Conservation (phyloP, 2,329 filamentous ascomycete species). For the Paramyrothecium roridum region DNA sequence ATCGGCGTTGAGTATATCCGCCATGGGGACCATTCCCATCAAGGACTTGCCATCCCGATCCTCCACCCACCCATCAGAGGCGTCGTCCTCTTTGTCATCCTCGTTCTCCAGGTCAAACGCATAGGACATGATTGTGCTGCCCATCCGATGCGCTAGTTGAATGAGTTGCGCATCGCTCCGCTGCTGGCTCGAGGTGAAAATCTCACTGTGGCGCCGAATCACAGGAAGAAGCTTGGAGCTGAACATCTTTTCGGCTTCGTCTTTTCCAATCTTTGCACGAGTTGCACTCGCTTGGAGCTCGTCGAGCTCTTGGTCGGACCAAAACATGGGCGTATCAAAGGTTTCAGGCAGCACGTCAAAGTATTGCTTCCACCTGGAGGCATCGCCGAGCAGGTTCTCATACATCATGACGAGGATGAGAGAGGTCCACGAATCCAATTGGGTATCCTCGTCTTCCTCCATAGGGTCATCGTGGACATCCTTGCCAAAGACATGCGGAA, state of each 20-base stretch:
- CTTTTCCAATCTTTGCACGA: slow-evolving; percentile 71
- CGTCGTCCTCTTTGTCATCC: slow-evolving; percentile 55
- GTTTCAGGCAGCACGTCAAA: slow-evolving; percentile 66
- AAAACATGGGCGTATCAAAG: slow-evolving; percentile 92
- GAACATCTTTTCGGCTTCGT: slow-evolving; percentile 69
- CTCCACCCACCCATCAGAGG: slow-evolving; percentile 63
- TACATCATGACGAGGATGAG: slow-evolving; percentile 79
- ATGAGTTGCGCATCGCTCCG: slow-evolving; percentile 44
- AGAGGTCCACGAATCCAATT: slow-evolving; percentile 51
- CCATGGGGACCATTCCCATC: slow-evolving; percentile 89
- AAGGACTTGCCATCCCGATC: slow-evolving; percentile 54
- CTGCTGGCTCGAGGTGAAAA: slow-evolving; percentile 36
- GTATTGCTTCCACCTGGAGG: slow-evolving; percentile 74
- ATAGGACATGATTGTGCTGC: slow-evolving; percentile 87
- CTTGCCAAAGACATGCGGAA: slow-evolving; percentile 50
- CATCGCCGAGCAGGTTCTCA: slow-evolving; percentile 58
- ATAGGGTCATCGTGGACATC: slow-evolving; percentile 30
- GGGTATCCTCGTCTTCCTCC: slow-evolving; percentile 31
- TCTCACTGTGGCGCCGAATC: slow-evolving; percentile 37
- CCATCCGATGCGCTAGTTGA: slow-evolving; percentile 70
- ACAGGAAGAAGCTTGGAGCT: slow-evolving; percentile 48
- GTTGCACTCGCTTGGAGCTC: slow-evolving; percentile 76
- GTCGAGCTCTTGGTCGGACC: slow-evolving; percentile 66
- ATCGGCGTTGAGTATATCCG: slow-evolving; percentile 86
- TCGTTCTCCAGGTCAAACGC: slow-evolving; percentile 74